Evolutionary conservation across 208 protist genomes (phyloP).

Genomic region (Trypanosoma melophagium): DNA sequence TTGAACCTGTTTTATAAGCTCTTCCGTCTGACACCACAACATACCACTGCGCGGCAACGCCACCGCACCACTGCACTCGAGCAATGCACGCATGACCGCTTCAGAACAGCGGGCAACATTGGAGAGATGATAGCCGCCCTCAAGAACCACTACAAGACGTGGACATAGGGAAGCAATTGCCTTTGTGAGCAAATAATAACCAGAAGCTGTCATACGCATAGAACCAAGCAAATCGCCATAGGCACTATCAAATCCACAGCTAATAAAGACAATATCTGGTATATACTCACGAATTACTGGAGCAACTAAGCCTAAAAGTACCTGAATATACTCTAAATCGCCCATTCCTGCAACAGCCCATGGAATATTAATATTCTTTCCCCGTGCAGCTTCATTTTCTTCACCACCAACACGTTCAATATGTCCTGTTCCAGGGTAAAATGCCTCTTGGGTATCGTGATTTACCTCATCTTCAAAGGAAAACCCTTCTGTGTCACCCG

Average conservation of each 20-base stretch:
- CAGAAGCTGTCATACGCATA: conserved; percentile 75
- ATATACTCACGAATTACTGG: conserved; percentile 88
- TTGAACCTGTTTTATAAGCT: conserved; percentile 38
- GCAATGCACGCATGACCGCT: conserved; percentile 75
- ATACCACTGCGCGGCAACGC: conserved; percentile 49
- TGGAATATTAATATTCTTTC: conserved; percentile 94
- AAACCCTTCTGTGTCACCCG: conserved; percentile 53
- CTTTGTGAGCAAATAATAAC: conserved; percentile 81
- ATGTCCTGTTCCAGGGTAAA: conserved; percentile 94
- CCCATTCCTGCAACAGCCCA: conserved; percentile 85
- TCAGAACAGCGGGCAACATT: conserved; percentile 83
- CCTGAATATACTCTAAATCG: conserved; percentile 93
- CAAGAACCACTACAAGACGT: conserved; percentile 77
- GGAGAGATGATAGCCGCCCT: conserved; percentile 90
- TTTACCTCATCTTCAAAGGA: conserved; percentile 46
- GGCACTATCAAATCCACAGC: conserved; percentile 95
- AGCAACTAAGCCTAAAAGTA: conserved; percentile 92
- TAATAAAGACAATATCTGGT: conserved; percentile 93
- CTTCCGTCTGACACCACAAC: conserved; percentile 54
- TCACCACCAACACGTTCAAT: conserved; percentile 62
- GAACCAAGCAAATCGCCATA: conserved; percentile 92
- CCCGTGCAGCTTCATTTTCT: conserved; percentile 46
- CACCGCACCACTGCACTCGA: conserved; percentile 36
- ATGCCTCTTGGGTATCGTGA: conserved; percentile 38
- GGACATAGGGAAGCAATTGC: conserved; percentile 43